phyloP scores from a whole-genome alignment of 352 stramenopile genomes.

The Pythium insidiosum region DNA sequence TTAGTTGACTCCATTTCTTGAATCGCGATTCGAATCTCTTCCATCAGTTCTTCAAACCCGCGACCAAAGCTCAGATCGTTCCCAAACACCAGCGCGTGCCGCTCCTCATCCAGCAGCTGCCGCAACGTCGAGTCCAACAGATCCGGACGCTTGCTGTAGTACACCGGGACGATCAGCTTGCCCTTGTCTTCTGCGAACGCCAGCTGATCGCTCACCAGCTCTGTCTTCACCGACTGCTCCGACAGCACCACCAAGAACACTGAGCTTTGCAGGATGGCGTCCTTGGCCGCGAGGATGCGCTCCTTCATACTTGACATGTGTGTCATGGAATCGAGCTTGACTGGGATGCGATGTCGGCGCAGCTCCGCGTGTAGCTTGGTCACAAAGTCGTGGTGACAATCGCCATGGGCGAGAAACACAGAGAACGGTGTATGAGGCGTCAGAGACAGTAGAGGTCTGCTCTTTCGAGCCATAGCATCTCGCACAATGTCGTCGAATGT shows the following conservation, averaged over 20 bases:
- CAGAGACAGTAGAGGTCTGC: too few species aligned
- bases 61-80: slow-evolving; percentile 61
- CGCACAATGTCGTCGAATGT: slow-evolving; percentile 52
- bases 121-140: slow-evolving; percentile 31
- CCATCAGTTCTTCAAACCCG: slow-evolving; percentile 50
- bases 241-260: slow-evolving; percentile 73
- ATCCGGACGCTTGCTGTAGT: slow-evolving; percentile 43
- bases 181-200: slow-evolving; percentile 78
- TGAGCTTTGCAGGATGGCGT: slow-evolving; percentile 62
- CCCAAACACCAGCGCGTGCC: slow-evolving; percentile 31
- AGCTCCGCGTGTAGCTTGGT: slow-evolving; percentile 43
- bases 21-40: too few species aligned
- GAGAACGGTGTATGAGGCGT: slow-evolving; percentile 10
- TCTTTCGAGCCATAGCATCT: slow-evolving; percentile 30
- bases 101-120: slow-evolving; percentile 26
- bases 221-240: slow-evolving; percentile 63
- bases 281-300: slow-evolving; percentile 66
- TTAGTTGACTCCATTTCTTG: too few species aligned
- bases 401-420: slow-evolving; percentile 72
- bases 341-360: slow-evolving; percentile 30
- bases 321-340: slow-evolving; percentile 57
- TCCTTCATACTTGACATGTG: slow-evolving; percentile 72
- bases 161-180: slow-evolving; percentile 66
- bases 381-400: slow-evolving; percentile 68
- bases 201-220: slow-evolving; percentile 78